Percentiles rank a stretch among this genome's conserved stretches.
These are phyloP conservation scores for Rhodamnia argentea DNA, from an alignment of 345 rosid species.

Conservation along the genomic window DNA sequence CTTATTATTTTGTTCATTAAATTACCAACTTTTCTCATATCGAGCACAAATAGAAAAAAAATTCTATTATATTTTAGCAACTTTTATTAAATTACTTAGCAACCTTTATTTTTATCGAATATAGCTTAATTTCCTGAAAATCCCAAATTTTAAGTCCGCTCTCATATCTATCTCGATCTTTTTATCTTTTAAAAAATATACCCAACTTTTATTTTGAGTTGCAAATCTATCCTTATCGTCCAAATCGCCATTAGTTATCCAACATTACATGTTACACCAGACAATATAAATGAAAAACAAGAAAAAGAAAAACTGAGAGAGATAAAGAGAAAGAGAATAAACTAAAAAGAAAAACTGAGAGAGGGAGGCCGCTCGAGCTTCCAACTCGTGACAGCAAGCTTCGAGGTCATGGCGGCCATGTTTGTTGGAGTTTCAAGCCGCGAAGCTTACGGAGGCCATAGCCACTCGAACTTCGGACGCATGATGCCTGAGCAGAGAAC, in stretches of 20 bases:
- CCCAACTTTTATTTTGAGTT: background rate
- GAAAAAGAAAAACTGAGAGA: background rate
- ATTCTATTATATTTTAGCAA: background rate
- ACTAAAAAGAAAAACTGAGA: background rate
- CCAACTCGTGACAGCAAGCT: background rate
- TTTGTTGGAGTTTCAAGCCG: background rate
- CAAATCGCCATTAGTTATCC: background rate
- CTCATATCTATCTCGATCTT: background rate
- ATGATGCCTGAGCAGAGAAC: background rate
- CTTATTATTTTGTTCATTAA: background rate
- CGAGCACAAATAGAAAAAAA: background rate
- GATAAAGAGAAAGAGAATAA: background rate
- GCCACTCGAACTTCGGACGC: background rate
- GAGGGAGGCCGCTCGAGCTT: background rate
- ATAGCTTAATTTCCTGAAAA: background rate
- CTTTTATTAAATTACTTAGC: background rate
- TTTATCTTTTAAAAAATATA: background rate
- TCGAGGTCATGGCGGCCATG: background rate
- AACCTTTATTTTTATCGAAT: background rate
- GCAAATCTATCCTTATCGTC: background rate
- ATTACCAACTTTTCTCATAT: background rate
- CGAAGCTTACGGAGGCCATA: background rate
- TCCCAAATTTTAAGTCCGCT: background rate
- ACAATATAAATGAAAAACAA: background rate
- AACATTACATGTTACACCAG: background rate